Percentiles rank a stretch among this genome's conserved stretches.
phyloP scores from a whole-genome alignment of 345 rosid genomes.

The Heritiera littoralis region DNA sequence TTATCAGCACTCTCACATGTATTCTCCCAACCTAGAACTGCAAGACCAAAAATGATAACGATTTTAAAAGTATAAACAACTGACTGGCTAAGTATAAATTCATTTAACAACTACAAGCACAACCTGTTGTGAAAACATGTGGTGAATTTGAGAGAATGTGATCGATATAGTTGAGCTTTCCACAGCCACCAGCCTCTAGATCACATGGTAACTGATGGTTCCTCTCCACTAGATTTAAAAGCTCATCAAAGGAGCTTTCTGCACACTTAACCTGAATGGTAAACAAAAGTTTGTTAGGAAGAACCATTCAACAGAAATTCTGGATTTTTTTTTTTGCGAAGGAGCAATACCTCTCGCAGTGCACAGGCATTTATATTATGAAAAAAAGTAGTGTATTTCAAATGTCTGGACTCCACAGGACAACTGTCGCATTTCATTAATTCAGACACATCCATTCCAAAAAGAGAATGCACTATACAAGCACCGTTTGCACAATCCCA shows the following conservation, averaged over 20 bases:
- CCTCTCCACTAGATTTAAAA: conserved; percentile 80
- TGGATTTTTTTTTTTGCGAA: neutral
- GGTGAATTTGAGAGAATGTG: conserved; percentile 78
- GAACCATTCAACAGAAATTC: conserved; percentile 20
- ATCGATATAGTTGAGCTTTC: conserved; percentile 74
- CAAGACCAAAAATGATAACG: conserved; percentile 28
- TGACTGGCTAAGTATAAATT: conserved; percentile 20
- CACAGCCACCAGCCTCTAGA: conserved; percentile 83
- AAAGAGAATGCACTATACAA: conserved; percentile 83
- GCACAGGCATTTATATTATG: conserved; percentile 93
- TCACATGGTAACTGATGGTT: conserved; percentile 93
- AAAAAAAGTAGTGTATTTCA: conserved; percentile 90
- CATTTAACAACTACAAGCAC: conserved; percentile 7
- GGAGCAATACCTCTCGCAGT: conserved; percentile 76
- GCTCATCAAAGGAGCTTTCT: conserved; percentile 77
- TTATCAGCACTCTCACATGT: conserved; percentile 83
- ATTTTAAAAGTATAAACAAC: conserved; percentile 8
- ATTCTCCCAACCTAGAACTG: conserved; percentile 98
- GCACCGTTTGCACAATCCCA: conserved; percentile 78
- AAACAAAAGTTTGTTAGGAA: conserved; percentile 18
- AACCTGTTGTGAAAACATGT: conserved; percentile 85
- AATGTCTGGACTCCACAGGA: conserved; percentile 79
- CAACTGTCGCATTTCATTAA: conserved; percentile 79
- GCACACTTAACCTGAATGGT: conserved; percentile 57
- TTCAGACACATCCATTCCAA: conserved; percentile 89